Conservation (phyloP, 176 grass and related monocot species). For the Hsuehochloa calcarea region DNA sequence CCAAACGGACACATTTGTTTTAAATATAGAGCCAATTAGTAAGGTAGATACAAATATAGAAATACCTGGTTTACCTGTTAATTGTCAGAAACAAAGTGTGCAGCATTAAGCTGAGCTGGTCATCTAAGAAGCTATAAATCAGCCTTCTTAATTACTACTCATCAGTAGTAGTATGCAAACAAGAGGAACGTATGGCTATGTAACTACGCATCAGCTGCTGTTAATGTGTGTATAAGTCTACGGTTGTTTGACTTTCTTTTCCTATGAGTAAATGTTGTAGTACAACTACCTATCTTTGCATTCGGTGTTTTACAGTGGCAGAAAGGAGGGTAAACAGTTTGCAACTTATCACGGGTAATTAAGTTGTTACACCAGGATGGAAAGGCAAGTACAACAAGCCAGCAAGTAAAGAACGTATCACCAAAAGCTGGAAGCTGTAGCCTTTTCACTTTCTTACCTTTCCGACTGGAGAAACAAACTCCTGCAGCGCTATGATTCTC, state of each 20-base stretch:
- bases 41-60: neutral
- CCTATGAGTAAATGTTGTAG: neutral
- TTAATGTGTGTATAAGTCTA: neutral
- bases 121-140: neutral
- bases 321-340: neutral
- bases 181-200: neutral
- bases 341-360: conserved; percentile 9
- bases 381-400: conserved; percentile 1
- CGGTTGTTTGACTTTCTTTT: neutral
- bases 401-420: conserved; percentile 33
- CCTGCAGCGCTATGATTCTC: conserved; percentile 76
- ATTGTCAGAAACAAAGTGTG: neutral
- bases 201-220: no score
- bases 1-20: neutral
- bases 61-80: conserved; percentile 20
- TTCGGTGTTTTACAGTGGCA: neutral
- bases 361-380: conserved; percentile 1
- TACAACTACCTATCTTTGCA: neutral
- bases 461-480: conserved; percentile 75
- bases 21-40: neutral
- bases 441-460: conserved; percentile 47
- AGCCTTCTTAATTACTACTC: conserved; percentile 11
- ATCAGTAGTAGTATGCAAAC: neutral
- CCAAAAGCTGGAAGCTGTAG: conserved; percentile 29
- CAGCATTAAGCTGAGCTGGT: neutral